Conservation (phyloP, 1,139 yeast species). For the Candida glucosophila region DNA sequence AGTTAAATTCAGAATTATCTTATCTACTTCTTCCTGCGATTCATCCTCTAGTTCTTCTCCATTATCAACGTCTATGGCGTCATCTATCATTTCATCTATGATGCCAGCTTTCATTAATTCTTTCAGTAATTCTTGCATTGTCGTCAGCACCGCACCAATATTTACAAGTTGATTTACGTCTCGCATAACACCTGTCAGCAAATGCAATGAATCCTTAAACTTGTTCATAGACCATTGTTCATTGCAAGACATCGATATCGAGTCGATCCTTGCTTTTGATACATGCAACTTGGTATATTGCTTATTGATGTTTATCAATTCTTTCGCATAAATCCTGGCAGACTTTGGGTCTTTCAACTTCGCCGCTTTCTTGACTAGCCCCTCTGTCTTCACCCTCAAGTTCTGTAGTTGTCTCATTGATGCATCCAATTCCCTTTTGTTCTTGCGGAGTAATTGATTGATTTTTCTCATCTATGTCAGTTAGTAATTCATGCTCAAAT, state of each 20-base stretch:
- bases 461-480: slow-evolving; percentile 75
- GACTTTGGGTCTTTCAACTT: slow-evolving; percentile 68
- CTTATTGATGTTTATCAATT: slow-evolving; percentile 63
- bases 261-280: slow-evolving; percentile 79
- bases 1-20: slow-evolving; percentile 37
- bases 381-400: slow-evolving; percentile 67
- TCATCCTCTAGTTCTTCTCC: slow-evolving; percentile 60
- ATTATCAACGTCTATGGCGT: slow-evolving; percentile 65
- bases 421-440: slow-evolving; percentile 74
- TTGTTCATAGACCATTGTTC: slow-evolving; percentile 87
- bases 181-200: slow-evolving; percentile 76
- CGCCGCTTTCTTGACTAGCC: slow-evolving; percentile 66
- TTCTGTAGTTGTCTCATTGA: slow-evolving; percentile 60
- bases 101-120: slow-evolving; percentile 90
- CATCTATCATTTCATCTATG: slow-evolving; percentile 93
- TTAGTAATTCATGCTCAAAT: slow-evolving; percentile 15
- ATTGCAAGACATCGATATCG: slow-evolving; percentile 80
- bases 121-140: slow-evolving; percentile 80
- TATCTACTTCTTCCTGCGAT: slow-evolving; percentile 60
- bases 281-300: slow-evolving; percentile 69
- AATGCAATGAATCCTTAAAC: slow-evolving; percentile 72
- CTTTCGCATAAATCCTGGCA: slow-evolving; percentile 75
- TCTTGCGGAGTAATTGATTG: slow-evolving; percentile 72
- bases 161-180: slow-evolving; percentile 76
- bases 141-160: slow-evolving; percentile 72